A percentile compares a stretch with the other conserved stretches of the same genome.
Evolutionary conservation across 1,139 yeast species (phyloP).

Genomic region (Torulaspora pretoriensis): DNA sequence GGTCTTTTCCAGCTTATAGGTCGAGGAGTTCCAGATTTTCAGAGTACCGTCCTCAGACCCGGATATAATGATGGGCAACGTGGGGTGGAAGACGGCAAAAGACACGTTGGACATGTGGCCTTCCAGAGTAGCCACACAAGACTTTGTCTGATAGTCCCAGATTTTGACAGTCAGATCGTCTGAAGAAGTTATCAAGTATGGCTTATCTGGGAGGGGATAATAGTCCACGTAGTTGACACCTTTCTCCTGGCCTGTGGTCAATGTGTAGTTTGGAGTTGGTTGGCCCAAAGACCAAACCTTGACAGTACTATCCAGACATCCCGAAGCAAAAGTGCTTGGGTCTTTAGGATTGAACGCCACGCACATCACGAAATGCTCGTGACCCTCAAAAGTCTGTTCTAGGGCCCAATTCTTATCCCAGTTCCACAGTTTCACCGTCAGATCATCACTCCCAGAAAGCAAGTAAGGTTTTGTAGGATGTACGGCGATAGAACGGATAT

Average conservation of each 20-base stretch:
- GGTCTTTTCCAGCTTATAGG: slow-evolving; percentile 83
- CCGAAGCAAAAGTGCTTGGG: slow-evolving; percentile 95
- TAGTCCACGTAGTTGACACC: slow-evolving; percentile 96
- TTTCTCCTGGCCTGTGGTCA: slow-evolving; percentile 84
- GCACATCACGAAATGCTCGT: slow-evolving; percentile 92
- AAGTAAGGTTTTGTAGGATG: slow-evolving; percentile 91
- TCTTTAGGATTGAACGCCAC: slow-evolving; percentile 96
- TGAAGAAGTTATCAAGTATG: slow-evolving; percentile 86
- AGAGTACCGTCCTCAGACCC: slow-evolving; percentile 82
- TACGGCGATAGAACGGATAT: slow-evolving; percentile 86
- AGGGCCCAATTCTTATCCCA: slow-evolving; percentile 93
- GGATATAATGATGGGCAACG: slow-evolving; percentile 78
- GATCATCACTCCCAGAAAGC: slow-evolving; percentile 87
- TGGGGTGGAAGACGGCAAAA: slow-evolving; percentile 95
- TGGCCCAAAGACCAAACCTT: slow-evolving; percentile 96
- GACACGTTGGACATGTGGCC: slow-evolving; percentile 95
- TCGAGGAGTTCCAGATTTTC: slow-evolving; percentile 74
- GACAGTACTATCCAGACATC: slow-evolving; percentile 92
- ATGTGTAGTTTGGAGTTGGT: slow-evolving; percentile 83
- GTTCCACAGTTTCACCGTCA: slow-evolving; percentile 90
- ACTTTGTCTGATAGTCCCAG: slow-evolving; percentile 97
- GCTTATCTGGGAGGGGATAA: slow-evolving; percentile 95
- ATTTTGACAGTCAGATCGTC: slow-evolving; percentile 88
- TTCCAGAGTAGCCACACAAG: slow-evolving; percentile 88
- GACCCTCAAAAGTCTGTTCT: slow-evolving; percentile 92